Base-by-base conservation (phyloP, 768 basidiomycete genomes). In the Mycena rebaudengoi region DNA sequence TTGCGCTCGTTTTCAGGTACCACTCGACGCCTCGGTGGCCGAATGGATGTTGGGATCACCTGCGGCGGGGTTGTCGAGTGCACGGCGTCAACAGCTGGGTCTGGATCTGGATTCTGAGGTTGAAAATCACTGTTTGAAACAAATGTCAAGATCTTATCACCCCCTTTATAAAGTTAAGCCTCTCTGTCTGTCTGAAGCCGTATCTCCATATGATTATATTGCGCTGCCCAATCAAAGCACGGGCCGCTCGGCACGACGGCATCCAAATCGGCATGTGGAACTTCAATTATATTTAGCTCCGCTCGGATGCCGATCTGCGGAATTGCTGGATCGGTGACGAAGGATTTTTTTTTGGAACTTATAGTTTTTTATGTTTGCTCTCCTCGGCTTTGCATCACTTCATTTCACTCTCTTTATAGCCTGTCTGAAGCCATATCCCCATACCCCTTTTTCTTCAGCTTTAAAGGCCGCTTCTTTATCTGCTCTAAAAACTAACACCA, bases 151-250 rank as follows among this genome's bases (percentile, higher is more conserved):
- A n/a, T n/a, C n/a, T n/a, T n/a, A n/a, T n/a, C n/a, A n/a, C n/a
- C n/a, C n/a, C n/a, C n/a, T n/a, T n/a, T n/a, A n/a, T n/a, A n/a
- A n/a, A n/a, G n/a, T n/a, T n/a, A n/a, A n/a, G n/a, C n/a, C n/a
- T n/a, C n/a, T n/a, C n/a, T n/a, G n/a, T n/a, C n/a, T n/a, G n/a
- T n/a, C n/a, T n/a, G n/a, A n/a, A n/a, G n/a, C 40, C 40, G 44
- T 45, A 45, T 45, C 44, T 45, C 44, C 44, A 45, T 45, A 45
- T 45, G 44, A 25, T 45, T 45, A 45, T 45, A 45, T 45, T 45
- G 44, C 44, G 44, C 44, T 45, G 44, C 44, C 20, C 44, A 45
- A 45, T 45, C 44, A 26, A 45, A 45, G 44, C 23, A 26, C 21
- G 44, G 44, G 44, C 44, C 44, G 44, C 44, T 45, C 44, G 44